phyloP scores from a whole-genome alignment of 371 early-diverging fungal species.

The Mortierella polycephala region DNA sequence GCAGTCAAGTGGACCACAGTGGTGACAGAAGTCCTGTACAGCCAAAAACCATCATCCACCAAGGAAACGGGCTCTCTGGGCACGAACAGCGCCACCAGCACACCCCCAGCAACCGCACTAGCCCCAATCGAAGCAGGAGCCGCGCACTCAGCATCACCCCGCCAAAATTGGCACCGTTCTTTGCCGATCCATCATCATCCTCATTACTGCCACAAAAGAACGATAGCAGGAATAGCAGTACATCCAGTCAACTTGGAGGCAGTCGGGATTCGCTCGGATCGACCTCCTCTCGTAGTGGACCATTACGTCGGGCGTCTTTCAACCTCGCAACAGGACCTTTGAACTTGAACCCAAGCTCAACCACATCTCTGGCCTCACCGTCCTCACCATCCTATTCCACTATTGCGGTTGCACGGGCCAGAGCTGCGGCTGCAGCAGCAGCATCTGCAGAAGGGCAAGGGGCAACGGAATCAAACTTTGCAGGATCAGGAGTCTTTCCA shows the following conservation, averaged over 20 bases:
- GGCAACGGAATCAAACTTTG: conserved; percentile 9
- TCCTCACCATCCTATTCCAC: conserved; percentile 52
- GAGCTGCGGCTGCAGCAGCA: conserved; percentile 40
- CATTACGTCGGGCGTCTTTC: conserved; percentile 24
- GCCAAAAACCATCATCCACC: too few relatives aligned
- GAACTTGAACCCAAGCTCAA: conserved; percentile 22
- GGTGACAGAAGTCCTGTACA: neutral
- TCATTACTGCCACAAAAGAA: conserved; percentile 12
- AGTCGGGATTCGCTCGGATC: conserved; percentile 28
- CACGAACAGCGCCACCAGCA: too few relatives aligned
- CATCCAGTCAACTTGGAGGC: neutral
- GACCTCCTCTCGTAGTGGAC: neutral
- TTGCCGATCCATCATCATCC: conserved; percentile 6
- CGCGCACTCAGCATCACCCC: conserved; percentile 45
- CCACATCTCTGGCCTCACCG: conserved; percentile 38
- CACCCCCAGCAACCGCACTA: neutral
- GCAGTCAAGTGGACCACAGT: neutral
- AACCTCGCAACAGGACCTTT: conserved; percentile 35
- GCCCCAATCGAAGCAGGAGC: neutral
- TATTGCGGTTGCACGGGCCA: conserved; percentile 47
- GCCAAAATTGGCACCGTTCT: conserved; percentile 13
- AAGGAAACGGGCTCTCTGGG: too few relatives aligned
- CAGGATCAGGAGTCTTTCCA: conserved; percentile 44
- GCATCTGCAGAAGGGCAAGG: conserved; percentile 23
- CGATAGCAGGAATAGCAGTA: conserved; percentile 8